Percentiles rank a stretch among this genome's conserved stretches.
These are phyloP conservation scores for Medicago ruthenica DNA, from an alignment of 306 rosid genomes.

Conservation along the genomic window DNA sequence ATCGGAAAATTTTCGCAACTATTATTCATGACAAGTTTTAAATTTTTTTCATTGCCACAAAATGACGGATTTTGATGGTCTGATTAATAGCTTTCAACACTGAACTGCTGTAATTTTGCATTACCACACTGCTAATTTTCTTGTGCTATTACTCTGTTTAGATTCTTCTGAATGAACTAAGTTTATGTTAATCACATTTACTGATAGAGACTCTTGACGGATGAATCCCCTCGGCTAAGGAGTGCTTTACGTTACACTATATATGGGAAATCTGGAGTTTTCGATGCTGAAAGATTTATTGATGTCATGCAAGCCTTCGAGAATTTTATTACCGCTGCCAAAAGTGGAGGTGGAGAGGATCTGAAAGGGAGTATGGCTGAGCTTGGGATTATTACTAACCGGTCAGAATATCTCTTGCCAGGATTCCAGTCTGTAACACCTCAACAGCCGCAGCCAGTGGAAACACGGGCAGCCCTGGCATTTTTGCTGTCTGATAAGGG, in stretches of 20 bases:
- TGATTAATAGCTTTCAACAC: slow-evolving; percentile 22
- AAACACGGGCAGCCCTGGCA: slow-evolving; percentile 92
- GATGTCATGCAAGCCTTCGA: slow-evolving; percentile 99
- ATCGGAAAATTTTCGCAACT: slow-evolving; percentile 20
- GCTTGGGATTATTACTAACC: slow-evolving; percentile 67
- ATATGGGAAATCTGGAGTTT: slow-evolving; percentile 93
- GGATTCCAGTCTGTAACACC: slow-evolving; percentile 53
- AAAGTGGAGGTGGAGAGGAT: slow-evolving; percentile 96
- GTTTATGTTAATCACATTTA: slow-evolving; percentile 37
- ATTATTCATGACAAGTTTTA: neutral
- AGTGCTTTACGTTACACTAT: slow-evolving; percentile 90
- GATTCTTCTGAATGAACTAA: slow-evolving; percentile 31
- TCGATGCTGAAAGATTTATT: slow-evolving; percentile 96
- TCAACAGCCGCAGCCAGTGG: slow-evolving; percentile 66
- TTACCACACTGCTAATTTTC: slow-evolving; percentile 15
- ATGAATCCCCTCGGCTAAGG: slow-evolving; percentile 94
- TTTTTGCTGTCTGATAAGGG: slow-evolving; percentile 92
- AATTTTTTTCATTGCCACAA: slow-evolving; percentile 15
- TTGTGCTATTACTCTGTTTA: slow-evolving; percentile 20
- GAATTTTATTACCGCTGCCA: slow-evolving; percentile 93
- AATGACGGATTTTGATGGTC: slow-evolving; percentile 20
- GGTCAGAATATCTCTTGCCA: slow-evolving; percentile 56
- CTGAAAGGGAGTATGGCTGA: slow-evolving; percentile 90
- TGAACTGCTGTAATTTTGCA: slow-evolving; percentile 32
- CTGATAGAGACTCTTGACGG: slow-evolving; percentile 92